Evolutionary conservation across 2,329 filamentous ascomycete genomes (phyloP).

Genomic region (Madurella fahalii): DNA sequence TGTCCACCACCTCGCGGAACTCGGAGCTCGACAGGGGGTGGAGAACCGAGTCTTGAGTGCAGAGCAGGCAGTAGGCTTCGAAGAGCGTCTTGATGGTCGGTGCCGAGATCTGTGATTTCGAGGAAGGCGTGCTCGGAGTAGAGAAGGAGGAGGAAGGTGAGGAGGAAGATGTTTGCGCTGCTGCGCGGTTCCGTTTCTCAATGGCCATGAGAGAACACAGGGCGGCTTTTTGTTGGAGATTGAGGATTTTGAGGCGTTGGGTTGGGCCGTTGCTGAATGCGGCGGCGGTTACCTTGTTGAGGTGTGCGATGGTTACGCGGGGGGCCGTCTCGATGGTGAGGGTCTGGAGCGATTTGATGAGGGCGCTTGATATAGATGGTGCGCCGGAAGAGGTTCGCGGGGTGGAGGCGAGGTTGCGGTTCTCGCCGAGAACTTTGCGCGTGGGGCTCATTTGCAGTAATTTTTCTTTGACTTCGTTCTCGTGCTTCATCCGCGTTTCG

Average conservation of each 20-base stretch:
- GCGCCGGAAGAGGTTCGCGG: constrained; percentile 30
- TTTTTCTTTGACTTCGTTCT: constrained; percentile 55
- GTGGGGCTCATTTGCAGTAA: constrained; percentile 61
- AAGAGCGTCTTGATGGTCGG: constrained; percentile 83
- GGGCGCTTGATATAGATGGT: constrained; percentile 41
- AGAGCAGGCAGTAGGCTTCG: constrained; percentile 76
- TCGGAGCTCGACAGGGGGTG: constrained; percentile 87
- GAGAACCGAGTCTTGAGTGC: constrained; percentile 80
- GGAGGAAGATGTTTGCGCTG: constrained; percentile 25
- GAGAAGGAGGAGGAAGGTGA: constrained; percentile 25
- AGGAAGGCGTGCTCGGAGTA: constrained; percentile 49
- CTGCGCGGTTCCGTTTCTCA: constrained; percentile 66
- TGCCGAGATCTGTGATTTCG: constrained; percentile 46
- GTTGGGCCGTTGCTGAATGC: constrained; percentile 86
- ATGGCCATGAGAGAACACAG: constrained; percentile 83
- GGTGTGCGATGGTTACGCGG: constrained; percentile 81
- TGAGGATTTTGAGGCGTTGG: constrained; percentile 80
- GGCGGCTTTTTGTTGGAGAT: constrained; percentile 93
- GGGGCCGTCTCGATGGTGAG: constrained; percentile 78
- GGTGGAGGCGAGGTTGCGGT: constrained; percentile 61
- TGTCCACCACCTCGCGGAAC: constrained; percentile 88
- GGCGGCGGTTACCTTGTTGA: constrained; percentile 85
- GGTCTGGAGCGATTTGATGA: constrained; percentile 52
- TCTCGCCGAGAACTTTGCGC: constrained; percentile 75
- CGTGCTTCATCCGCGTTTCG: constrained; percentile 72